phyloP scores from a whole-genome alignment of 768 basidiomycete genomes.

The Auricularia auricula-judae region DNA sequence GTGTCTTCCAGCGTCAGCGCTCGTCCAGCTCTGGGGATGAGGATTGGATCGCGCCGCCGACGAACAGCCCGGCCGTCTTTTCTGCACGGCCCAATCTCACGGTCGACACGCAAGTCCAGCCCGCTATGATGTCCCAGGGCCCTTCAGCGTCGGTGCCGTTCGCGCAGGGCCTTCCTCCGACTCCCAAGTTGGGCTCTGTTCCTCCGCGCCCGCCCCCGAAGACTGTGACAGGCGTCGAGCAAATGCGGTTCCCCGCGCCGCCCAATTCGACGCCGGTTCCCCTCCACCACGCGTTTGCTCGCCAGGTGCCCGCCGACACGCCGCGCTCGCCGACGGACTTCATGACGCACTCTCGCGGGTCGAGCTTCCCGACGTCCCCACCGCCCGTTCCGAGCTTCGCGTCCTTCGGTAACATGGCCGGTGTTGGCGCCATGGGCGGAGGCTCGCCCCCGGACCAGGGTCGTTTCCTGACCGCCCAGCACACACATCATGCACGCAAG shows the following conservation, averaged over 20 bases:
- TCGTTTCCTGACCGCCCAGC: constrained; percentile 19
- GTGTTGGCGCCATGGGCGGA: constrained; percentile 10
- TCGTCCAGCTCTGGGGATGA: not conserved
- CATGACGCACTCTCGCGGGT: constrained; percentile 15
- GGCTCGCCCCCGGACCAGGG: constrained; percentile 29
- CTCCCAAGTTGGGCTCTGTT: not conserved
- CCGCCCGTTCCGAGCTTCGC: constrained; percentile 12
- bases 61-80: not conserved
- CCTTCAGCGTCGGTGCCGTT: no score
- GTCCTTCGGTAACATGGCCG: constrained; percentile 7
- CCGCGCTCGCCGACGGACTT: constrained; percentile 11
- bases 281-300: constrained; percentile 31
- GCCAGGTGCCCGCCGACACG: constrained; percentile 9
- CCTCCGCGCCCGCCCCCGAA: not conserved
- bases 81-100: not conserved
- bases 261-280: constrained; percentile 23
- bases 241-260: constrained; percentile 8
- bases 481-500: constrained; percentile 29
- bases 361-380: constrained; percentile 16
- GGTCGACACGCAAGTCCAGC: not conserved
- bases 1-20: not conserved
- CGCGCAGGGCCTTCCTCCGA: no score
- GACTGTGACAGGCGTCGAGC: constrained; percentile 14
- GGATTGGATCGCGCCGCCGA: not conserved
- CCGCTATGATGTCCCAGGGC: not conserved